phyloP scores from a whole-genome alignment of 345 rosid species.

The Boechera stricta region DNA sequence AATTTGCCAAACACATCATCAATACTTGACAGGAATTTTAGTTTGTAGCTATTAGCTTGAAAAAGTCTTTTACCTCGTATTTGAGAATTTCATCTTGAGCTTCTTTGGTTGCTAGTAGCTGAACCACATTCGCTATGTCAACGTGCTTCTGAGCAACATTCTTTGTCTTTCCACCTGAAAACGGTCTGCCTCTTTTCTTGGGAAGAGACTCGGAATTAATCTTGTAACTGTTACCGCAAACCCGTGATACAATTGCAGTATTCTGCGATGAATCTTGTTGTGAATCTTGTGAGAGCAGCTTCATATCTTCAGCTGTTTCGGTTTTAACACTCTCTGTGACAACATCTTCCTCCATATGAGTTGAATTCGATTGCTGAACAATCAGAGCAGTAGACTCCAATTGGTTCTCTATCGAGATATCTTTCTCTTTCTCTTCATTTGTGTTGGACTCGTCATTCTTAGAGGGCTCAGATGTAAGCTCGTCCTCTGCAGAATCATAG shows the following conservation, averaged over 20 bases:
- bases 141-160: slow-evolving; percentile 53
- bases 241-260: slow-evolving; percentile 60
- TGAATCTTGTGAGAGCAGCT: slow-evolving; percentile 51
- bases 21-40: not conserved
- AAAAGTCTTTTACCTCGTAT: slow-evolving; percentile 61
- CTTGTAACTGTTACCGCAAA: slow-evolving; percentile 55
- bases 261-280: slow-evolving; percentile 57
- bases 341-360: slow-evolving; percentile 51
- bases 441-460: slow-evolving; percentile 50
- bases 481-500: slow-evolving; percentile 98
- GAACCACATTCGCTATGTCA: slow-evolving; percentile 63
- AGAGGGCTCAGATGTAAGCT: slow-evolving; percentile 62
- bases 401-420: slow-evolving; percentile 45
- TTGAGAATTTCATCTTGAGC: slow-evolving; percentile 76
- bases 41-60: not conserved
- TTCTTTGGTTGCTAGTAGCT: slow-evolving; percentile 63
- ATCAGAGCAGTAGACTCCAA: slow-evolving; percentile 50
- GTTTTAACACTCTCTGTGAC: slow-evolving; percentile 51
- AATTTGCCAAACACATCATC: slow-evolving; percentile 1
- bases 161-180: slow-evolving; percentile 61
- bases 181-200: slow-evolving; percentile 68
- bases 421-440: slow-evolving; percentile 43
- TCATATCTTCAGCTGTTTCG: slow-evolving; percentile 53
- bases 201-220: slow-evolving; percentile 52
- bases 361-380: slow-evolving; percentile 49